Percentiles rank a stretch among this genome's conserved stretches.
phyloP scores from a whole-genome alignment of 2,329 filamentous ascomycete species.

The Nigrospora sphaerica region DNA sequence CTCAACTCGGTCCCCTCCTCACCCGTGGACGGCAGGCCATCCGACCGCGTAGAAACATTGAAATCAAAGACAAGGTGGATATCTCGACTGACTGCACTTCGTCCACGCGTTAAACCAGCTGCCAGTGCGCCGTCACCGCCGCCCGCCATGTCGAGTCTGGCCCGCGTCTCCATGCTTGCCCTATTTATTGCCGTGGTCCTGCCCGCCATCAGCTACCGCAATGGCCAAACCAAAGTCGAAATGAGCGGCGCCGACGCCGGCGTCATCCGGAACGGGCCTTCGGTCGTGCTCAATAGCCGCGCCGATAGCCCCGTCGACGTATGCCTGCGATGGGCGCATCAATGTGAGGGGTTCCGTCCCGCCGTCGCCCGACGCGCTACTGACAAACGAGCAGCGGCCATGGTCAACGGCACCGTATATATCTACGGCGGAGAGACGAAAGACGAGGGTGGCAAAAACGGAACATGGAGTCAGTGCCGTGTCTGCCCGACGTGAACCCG shows the following conservation, averaged over 20 bases:
- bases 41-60: constrained; percentile 8
- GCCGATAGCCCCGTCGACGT: constrained; percentile 45
- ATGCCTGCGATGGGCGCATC: constrained; percentile 60
- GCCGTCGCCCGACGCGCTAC: not conserved
- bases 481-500: not conserved
- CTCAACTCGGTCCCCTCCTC: constrained; percentile 15
- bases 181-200: constrained; percentile 43
- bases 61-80: constrained; percentile 30
- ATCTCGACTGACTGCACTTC: constrained; percentile 29
- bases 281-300: constrained; percentile 27
- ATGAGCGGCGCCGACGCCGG: constrained; percentile 40
- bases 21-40: constrained; percentile 12
- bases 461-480: constrained; percentile 60
- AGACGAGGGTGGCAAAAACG: constrained; percentile 45
- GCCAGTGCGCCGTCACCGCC: constrained; percentile 33
- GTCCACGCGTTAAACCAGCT: constrained; percentile 35
- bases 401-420: constrained; percentile 70
- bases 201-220: constrained; percentile 37
- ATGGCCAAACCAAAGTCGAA: constrained; percentile 28
- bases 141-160: constrained; percentile 28
- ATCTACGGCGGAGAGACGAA: constrained; percentile 67
- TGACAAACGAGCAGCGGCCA: constrained; percentile 37
- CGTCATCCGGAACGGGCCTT: constrained; percentile 25
- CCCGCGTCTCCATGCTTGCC: constrained; percentile 38
- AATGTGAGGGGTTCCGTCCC: constrained; percentile 34